phyloP scores from a whole-genome alignment of 2,329 filamentous ascomycete species.

The Pestalotiopsis fici region DNA sequence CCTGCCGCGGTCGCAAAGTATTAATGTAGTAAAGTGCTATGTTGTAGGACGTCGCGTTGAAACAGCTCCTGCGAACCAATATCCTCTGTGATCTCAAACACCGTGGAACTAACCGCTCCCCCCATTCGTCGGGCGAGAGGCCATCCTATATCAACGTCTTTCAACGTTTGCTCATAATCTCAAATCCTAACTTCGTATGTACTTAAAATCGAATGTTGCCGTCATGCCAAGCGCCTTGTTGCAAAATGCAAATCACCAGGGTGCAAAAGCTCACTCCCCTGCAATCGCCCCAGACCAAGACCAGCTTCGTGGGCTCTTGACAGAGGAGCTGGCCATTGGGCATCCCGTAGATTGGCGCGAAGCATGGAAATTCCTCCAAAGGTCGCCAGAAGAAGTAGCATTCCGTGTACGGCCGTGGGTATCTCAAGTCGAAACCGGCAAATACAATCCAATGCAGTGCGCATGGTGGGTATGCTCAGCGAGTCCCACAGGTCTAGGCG shows the following conservation, averaged over 20 bases:
- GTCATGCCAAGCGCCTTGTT: not conserved
- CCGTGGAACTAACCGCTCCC: not conserved
- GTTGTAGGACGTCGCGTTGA: not conserved
- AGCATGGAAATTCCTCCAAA: not conserved
- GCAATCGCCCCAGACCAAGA: not conserved
- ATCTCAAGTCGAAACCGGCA: conserved; percentile 8
- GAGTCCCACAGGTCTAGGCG: conserved; percentile 25
- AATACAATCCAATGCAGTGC: not conserved
- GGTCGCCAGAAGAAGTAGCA: not conserved
- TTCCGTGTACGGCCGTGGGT: conserved; percentile 4
- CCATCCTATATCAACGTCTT: not conserved
- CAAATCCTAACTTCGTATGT: conserved; percentile 8
- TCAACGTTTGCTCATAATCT: not conserved
- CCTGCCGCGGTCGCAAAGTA: not conserved
- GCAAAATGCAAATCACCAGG: not conserved
- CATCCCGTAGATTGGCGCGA: not conserved
- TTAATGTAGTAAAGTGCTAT: conserved; percentile 5
- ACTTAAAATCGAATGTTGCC: conserved; percentile 1
- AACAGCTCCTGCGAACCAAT: not conserved
- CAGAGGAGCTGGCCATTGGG: not conserved
- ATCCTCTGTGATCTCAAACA: not conserved
- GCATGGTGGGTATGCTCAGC: not conserved
- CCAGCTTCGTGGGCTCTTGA: not conserved
- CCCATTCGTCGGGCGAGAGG: not conserved
- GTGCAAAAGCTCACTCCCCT: not conserved